Percentiles rank a stretch among this genome's conserved stretches.
phyloP scores from a whole-genome alignment of 192 early-diverging fungal genomes.

The Anaeromyces robustus region DNA sequence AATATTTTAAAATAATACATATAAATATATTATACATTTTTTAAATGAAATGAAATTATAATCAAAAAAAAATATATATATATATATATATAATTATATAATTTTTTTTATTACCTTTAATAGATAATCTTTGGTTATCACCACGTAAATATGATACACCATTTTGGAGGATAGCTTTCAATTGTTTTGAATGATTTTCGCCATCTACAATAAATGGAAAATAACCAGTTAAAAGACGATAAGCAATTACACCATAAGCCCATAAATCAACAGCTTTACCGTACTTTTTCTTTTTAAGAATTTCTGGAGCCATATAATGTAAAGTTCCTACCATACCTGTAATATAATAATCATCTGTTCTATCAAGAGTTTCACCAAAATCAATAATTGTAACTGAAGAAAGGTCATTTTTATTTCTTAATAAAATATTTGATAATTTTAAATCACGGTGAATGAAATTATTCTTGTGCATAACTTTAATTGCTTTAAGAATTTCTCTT shows the following conservation, averaged over 20 bases:
- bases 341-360: neutral
- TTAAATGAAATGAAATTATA: no score
- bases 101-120: neutral
- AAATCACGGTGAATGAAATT: neutral
- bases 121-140: neutral
- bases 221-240: slow-evolving; percentile 1
- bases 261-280: slow-evolving; percentile 3
- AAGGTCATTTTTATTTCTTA: neutral
- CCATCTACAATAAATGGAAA: neutral
- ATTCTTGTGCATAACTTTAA: neutral
- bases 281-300: neutral
- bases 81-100: no score
- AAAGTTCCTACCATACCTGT: neutral
- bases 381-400: neutral
- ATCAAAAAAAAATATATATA: no score
- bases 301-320: slow-evolving; percentile 4
- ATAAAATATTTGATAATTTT: neutral
- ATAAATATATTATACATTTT: no score
- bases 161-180: neutral
- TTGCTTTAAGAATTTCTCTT: neutral
- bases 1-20: no score
- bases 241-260: slow-evolving; percentile 3
- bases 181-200: neutral
- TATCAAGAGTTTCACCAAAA: neutral
- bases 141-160: neutral